A percentile compares a stretch with the other conserved stretches of the same genome.
phyloP scores from a whole-genome alignment of 495 filamentous ascomycete species.

The Xylaria acuta region DNA sequence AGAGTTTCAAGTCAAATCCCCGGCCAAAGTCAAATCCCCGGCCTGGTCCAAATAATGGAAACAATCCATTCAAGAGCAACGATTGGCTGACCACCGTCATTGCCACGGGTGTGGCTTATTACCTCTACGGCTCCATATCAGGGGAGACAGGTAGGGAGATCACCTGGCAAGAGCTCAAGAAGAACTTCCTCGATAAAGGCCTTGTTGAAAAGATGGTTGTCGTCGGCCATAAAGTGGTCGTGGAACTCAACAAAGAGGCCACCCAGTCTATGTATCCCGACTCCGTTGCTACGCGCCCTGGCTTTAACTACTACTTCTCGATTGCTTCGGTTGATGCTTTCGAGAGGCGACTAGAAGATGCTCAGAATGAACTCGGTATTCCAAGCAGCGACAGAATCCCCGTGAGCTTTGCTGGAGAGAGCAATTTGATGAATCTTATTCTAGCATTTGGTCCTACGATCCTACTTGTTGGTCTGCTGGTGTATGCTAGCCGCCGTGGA shows the following conservation, averaged over 20 bases:
- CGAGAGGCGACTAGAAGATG: slow-evolving; percentile 83
- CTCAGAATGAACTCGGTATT: slow-evolving; percentile 85
- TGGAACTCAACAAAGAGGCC: slow-evolving; percentile 85
- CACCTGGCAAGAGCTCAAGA: slow-evolving; percentile 95
- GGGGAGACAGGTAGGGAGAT: slow-evolving; percentile 68
- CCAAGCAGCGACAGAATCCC: slow-evolving; percentile 86
- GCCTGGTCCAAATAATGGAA: slow-evolving; percentile 26
- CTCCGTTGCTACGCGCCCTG: slow-evolving; percentile 69
- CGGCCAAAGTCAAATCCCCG: slow-evolving; percentile 28
- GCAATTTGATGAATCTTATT: slow-evolving; percentile 67
- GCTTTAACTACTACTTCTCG: slow-evolving; percentile 89
- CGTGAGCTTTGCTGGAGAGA: slow-evolving; percentile 81
- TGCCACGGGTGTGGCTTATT: slow-evolving; percentile 35
- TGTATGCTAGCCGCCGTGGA: slow-evolving; percentile 71
- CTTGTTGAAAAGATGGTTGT: slow-evolving; percentile 91
- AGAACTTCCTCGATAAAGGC: slow-evolving; percentile 92
- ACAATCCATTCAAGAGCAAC: slow-evolving; percentile 28
- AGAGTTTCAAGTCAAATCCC: slow-evolving; percentile 31
- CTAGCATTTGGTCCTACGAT: slow-evolving; percentile 86
- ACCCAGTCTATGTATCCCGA: slow-evolving; percentile 80
- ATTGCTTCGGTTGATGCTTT: slow-evolving; percentile 95
- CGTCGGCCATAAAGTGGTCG: slow-evolving; percentile 73
- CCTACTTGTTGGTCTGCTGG: slow-evolving; percentile 79
- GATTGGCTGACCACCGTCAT: slow-evolving; percentile 37
- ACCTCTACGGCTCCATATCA: slow-evolving; percentile 36